phyloP scores from a whole-genome alignment of 257 asterid species.

The Solanum bukasovii region DNA sequence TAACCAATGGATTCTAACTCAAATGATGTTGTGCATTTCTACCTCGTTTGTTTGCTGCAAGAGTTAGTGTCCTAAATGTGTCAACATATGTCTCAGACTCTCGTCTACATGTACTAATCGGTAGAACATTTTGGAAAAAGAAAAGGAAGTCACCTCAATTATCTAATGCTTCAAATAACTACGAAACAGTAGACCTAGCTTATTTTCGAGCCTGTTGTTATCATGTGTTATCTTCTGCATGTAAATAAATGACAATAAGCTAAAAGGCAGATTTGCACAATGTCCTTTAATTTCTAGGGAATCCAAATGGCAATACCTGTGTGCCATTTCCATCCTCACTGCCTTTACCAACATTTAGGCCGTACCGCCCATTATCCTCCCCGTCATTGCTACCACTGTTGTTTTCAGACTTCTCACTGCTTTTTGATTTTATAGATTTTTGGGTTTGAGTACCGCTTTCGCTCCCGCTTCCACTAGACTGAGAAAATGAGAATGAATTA shows the following conservation, averaged over 20 bases:
- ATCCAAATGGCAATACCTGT: conserved; percentile 28
- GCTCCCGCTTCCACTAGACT: conserved; percentile 97
- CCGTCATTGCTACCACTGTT: conserved; percentile 39
- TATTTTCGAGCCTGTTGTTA: neutral
- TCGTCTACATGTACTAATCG: neutral
- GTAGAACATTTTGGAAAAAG: neutral
- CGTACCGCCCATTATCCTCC: conserved; percentile 42
- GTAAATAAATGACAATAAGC: neutral
- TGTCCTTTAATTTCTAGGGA: neutral
- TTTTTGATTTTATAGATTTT: conserved; percentile 53
- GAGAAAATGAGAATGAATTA: conserved; percentile 3
- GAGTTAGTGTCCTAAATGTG: neutral
- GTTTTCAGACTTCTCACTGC: conserved; percentile 35
- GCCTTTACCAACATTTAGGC: conserved; percentile 33
- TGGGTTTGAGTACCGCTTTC: conserved; percentile 72
- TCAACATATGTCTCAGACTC: neutral
- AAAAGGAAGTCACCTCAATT: neutral
- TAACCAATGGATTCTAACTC: neutral
- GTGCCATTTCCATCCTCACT: conserved; percentile 77
- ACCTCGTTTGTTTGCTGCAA: neutral
- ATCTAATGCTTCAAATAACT: neutral
- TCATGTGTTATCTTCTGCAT: neutral
- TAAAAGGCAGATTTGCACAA: neutral
- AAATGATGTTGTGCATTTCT: neutral
- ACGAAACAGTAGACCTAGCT: neutral